phyloP scores from a whole-genome alignment of 2,329 filamentous ascomycete genomes.

The Orbilia oligospora region DNA sequence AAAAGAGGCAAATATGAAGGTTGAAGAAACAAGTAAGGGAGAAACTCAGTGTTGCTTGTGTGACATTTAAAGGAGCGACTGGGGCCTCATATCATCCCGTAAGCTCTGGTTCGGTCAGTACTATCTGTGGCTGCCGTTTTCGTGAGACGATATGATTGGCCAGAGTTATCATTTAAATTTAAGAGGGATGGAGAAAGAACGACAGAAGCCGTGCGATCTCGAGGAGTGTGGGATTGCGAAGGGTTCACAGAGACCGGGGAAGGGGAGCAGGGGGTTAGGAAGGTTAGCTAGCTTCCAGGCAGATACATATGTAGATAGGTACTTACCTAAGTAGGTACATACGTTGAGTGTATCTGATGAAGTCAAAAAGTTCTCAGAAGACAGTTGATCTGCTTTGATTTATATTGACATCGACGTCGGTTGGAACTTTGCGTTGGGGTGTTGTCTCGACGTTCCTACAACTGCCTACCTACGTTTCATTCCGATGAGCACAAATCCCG shows the following conservation, averaged over 20 bases:
- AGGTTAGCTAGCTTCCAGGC: not conserved
- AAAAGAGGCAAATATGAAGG: conserved; percentile 10
- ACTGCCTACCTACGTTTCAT: too few species aligned
- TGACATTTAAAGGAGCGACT: conserved; percentile 8
- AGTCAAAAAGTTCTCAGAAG: not conserved
- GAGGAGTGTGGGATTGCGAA: not conserved
- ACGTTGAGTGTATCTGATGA: not conserved
- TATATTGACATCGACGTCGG: not conserved
- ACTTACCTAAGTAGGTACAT: too few species aligned
- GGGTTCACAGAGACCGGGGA: conserved; percentile 1
- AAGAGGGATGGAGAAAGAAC: not conserved
- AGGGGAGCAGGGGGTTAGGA: not conserved
- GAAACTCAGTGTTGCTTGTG: conserved; percentile 59
- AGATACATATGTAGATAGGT: too few species aligned
- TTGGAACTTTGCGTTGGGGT: conserved; percentile 18
- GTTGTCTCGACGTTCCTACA: conserved; percentile 10
- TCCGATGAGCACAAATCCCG: conserved; percentile 53
- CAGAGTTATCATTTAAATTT: not conserved
- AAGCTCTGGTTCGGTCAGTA: not conserved
- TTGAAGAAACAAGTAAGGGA: not conserved
- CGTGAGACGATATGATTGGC: conserved; percentile 56
- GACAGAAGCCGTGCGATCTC: not conserved
- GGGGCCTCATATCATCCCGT: too few species aligned
- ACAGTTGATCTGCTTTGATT: not conserved
- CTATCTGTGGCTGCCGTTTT: conserved; percentile 58